Evolutionary conservation across 2,329 filamentous ascomycete species (phyloP).

Genomic region (Trichophyton schoenleinii): DNA sequence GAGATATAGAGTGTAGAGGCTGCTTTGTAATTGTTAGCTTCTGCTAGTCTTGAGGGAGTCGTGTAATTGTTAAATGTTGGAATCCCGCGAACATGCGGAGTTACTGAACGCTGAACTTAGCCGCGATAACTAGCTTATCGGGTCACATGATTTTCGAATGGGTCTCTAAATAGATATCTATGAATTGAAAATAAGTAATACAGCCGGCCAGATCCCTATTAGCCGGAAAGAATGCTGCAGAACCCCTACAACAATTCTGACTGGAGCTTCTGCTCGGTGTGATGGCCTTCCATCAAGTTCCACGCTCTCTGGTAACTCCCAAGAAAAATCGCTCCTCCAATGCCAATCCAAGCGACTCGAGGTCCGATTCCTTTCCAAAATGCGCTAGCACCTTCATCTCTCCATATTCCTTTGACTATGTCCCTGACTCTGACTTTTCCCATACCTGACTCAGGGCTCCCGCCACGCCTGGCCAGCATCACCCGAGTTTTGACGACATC

Average conservation of each 20-base stretch:
- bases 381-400: slow-evolving; percentile 33
- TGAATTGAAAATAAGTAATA: background rate
- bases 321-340: slow-evolving; percentile 85
- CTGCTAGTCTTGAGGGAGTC: background rate
- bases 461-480: slow-evolving; percentile 67
- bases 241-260: background rate
- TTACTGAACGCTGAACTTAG: background rate
- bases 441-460: slow-evolving; percentile 39
- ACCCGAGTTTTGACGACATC: slow-evolving; percentile 95
- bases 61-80: background rate
- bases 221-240: background rate
- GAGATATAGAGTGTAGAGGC: background rate
- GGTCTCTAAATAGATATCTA: background rate
- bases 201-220: background rate
- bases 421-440: slow-evolving; percentile 24
- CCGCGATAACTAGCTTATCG: background rate
- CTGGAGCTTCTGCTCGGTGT: slow-evolving; percentile 12
- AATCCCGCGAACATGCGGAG: background rate
- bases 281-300: slow-evolving; percentile 51
- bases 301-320: slow-evolving; percentile 85
- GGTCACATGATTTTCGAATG: background rate
- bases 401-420: slow-evolving; percentile 53
- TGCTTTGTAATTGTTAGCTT: background rate
- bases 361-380: slow-evolving; percentile 52
- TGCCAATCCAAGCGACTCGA: slow-evolving; percentile 85